phyloP scores from a whole-genome alignment of 345 rosid species.

The Populus tremula region DNA sequence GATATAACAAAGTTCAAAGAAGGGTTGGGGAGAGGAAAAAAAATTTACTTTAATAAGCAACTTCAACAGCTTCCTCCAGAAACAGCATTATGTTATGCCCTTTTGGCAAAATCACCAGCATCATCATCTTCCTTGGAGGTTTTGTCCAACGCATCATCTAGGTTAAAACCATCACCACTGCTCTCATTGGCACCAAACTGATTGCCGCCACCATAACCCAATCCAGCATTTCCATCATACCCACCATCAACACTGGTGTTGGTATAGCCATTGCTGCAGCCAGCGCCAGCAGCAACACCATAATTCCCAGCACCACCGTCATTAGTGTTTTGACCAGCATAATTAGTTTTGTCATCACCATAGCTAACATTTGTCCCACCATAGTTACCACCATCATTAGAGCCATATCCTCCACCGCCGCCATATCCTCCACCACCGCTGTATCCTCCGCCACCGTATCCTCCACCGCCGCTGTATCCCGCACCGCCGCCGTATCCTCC shows the following conservation, averaged over 20 bases:
- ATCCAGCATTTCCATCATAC: conserved; percentile 21
- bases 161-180: conserved; percentile 25
- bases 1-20: not conserved
- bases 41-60: not conserved
- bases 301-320: conserved; percentile 24
- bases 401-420: conserved; percentile 10
- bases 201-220: conserved; percentile 21
- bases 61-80: not conserved
- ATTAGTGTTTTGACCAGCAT: conserved; percentile 5
- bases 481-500: conserved; percentile 4
- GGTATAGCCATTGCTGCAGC: conserved; percentile 18
- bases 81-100: conserved; percentile 45
- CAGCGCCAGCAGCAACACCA: conserved; percentile 28
- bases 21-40: not conserved
- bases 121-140: conserved; percentile 40
- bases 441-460: not conserved
- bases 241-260: conserved; percentile 32
- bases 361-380: not conserved
- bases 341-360: too few relatives aligned
- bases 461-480: conserved; percentile 4
- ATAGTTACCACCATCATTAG: too few relatives aligned
- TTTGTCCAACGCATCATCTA: conserved; percentile 22
- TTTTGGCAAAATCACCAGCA: conserved; percentile 54
- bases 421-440: conserved; percentile 22
- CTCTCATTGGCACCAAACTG: conserved; percentile 30